These are phyloP conservation scores for Penicillium sp. DNA, from an alignment of 2,329 filamentous ascomycete genomes.

Conservation along the genomic window DNA sequence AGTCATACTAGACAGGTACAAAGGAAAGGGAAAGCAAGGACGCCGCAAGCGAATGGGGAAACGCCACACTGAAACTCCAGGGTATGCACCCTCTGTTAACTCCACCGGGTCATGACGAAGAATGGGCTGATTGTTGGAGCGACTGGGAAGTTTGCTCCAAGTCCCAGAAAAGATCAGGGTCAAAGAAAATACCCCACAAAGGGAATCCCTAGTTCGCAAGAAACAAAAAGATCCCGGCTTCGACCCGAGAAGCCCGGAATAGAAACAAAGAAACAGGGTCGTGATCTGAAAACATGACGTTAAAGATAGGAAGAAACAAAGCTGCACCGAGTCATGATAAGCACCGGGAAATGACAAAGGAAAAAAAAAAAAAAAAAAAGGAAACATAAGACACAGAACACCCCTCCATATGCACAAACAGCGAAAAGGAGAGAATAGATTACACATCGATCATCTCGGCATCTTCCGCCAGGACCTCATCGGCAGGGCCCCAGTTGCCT, in stretches of 20 bases:
- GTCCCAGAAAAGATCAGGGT: constrained; percentile 1
- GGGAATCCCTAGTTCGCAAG: constrained; percentile 3
- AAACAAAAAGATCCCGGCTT: constrained; percentile 6
- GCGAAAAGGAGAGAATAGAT: constrained; percentile 23
- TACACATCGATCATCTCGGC: constrained; percentile 62
- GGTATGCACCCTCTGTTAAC: constrained; percentile 18
- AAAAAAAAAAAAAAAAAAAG: constrained; percentile 8
- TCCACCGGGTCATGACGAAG: constrained; percentile 20
- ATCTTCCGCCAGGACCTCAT: constrained; percentile 55
- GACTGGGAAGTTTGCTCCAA: constrained; percentile 2
- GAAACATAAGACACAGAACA: constrained; percentile 23
- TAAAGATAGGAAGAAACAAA: constrained; percentile 15
- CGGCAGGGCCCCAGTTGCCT: constrained; percentile 85
- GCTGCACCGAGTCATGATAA: constrained; percentile 21
- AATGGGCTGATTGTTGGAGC: constrained; percentile 4
- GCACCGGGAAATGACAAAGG: constrained; percentile 22
- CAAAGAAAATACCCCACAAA: constrained; percentile 2
- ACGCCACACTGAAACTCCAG: constrained; percentile 20
- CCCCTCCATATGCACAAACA: constrained; percentile 33
- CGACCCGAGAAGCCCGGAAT: constrained; percentile 10
- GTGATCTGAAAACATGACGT: constrained; percentile 21
- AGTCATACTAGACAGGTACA: constrained; percentile 20
- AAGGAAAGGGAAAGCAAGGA: constrained; percentile 14
- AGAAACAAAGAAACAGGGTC: constrained; percentile 10
- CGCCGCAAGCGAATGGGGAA: constrained; percentile 13